A percentile compares a stretch with the other conserved stretches of the same genome.
Conservation (phyloP, 2,329 filamentous ascomycete genomes). For the Aspergillus aculeatus region DNA sequence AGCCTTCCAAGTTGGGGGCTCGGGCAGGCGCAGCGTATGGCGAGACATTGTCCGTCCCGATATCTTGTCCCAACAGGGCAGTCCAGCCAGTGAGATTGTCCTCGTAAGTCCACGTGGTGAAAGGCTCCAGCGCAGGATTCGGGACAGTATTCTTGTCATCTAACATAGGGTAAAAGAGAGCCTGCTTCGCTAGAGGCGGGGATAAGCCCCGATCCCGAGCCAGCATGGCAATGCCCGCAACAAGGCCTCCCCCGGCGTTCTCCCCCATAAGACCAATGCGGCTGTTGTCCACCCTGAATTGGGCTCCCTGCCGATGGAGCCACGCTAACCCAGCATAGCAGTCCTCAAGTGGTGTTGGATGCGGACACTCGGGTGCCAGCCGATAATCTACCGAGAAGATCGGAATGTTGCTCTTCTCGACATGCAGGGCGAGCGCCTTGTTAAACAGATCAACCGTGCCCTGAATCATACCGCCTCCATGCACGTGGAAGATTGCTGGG, state of each 20-base stretch:
- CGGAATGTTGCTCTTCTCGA: background rate
- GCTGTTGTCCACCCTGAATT: slow-evolving; percentile 58
- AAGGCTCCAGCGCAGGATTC: slow-evolving; percentile 11
- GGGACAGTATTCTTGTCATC: slow-evolving; percentile 14
- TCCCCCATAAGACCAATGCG: slow-evolving; percentile 63
- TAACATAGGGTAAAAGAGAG: slow-evolving; percentile 20
- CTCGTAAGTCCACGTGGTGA: background rate
- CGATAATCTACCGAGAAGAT: slow-evolving; percentile 59
- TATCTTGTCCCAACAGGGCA: background rate
- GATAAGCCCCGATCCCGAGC: slow-evolving; percentile 17
- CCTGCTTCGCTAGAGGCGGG: slow-evolving; percentile 17
- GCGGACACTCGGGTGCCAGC: slow-evolving; percentile 64
- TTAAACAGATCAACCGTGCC: background rate
- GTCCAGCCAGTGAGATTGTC: background rate
- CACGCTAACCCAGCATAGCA: slow-evolving; percentile 64
- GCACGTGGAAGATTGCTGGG: background rate
- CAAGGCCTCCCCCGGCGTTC: slow-evolving; percentile 58
- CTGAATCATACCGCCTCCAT: background rate
- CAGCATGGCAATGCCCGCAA: slow-evolving; percentile 21
- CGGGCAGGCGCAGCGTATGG: background rate
- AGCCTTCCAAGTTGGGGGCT: background rate
- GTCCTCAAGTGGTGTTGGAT: slow-evolving; percentile 65
- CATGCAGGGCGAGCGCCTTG: background rate
- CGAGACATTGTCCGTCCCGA: background rate
- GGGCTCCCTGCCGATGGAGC: slow-evolving; percentile 55